A percentile compares a stretch with the other conserved stretches of the same genome.
Conservation (phyloP, 2,329 filamentous ascomycete genomes). For the Ophiocordyceps camponoti-rufipedis region DNA sequence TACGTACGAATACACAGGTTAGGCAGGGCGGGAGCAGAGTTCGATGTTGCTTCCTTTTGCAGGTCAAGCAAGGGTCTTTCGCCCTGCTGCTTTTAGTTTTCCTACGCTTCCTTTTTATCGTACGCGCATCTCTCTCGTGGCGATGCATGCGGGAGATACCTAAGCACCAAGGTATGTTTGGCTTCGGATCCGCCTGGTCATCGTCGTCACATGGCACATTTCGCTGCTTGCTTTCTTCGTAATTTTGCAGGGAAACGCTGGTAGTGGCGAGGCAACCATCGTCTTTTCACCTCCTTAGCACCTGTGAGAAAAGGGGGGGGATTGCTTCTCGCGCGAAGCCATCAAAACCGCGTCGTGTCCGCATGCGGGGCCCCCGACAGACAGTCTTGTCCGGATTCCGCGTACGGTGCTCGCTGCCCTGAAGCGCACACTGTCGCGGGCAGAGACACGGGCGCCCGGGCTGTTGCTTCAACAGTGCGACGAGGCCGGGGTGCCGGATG, state of each 20-base stretch:
- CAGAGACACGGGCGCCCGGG: neutral
- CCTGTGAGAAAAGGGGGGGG: neutral
- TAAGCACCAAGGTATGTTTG: neutral
- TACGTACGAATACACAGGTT: too few species aligned
- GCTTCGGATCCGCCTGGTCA: neutral
- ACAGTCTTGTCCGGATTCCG: neutral
- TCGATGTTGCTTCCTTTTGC: neutral
- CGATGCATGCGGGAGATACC: neutral
- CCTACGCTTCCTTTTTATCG: neutral
- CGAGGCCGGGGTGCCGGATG: too few species aligned
- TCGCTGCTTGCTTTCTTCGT: too few species aligned
- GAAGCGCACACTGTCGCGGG: neutral
- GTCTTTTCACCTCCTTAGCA: neutral
- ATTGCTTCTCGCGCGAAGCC: neutral
- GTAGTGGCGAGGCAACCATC: neutral
- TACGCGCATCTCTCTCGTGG: neutral
- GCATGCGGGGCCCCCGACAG: neutral
- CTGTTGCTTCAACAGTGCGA: neutral
- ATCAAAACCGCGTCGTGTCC: neutral
- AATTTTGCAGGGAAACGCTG: neutral
- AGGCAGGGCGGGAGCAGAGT: neutral
- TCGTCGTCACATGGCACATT: too few species aligned
- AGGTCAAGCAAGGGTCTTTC: neutral
- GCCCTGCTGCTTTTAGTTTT: neutral
- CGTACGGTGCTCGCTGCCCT: neutral